Conservation (phyloP, 257 asterid species). For the Solanum verrucosum region DNA sequence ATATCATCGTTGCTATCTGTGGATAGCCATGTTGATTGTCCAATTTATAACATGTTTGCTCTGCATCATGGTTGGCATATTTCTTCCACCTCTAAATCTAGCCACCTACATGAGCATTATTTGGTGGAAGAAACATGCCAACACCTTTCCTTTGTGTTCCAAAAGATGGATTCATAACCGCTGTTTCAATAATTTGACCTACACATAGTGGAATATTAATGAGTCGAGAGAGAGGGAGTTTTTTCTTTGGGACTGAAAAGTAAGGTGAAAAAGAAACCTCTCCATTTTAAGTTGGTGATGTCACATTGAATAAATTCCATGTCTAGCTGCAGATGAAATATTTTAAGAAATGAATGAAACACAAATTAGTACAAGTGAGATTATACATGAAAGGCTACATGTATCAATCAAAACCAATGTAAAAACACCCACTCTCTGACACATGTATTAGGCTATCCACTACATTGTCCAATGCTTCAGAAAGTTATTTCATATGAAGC, state of each 20-base stretch:
- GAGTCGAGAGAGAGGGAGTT: not conserved
- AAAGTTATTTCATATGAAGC: not conserved
- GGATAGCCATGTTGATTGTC: too few relatives aligned
- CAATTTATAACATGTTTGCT: too few relatives aligned
- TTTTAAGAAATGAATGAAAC: not conserved
- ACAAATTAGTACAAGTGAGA: not conserved
- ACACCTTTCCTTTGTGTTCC: conserved; percentile 93
- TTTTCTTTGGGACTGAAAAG: not conserved
- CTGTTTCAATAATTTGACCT: conserved; percentile 60
- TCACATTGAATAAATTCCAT: conserved; percentile 65
- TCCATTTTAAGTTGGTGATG: conserved; percentile 44
- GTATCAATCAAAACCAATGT: not conserved
- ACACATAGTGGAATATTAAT: conserved; percentile 6
- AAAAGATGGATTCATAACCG: conserved; percentile 93
- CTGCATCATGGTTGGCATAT: too few relatives aligned
- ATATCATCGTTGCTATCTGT: too few relatives aligned
- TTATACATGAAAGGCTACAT: not conserved
- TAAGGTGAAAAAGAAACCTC: conserved; percentile 35
- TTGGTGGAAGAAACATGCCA: conserved; percentile 31
- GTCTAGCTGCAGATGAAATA: conserved; percentile 42
- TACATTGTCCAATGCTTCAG: not conserved
- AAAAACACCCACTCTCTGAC: not conserved
- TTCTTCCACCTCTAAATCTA: too few relatives aligned
- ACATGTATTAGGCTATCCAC: not conserved
- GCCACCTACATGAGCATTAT: too few relatives aligned